phyloP scores from a whole-genome alignment of 2,329 filamentous ascomycete genomes.

The Ramularia endophylla region DNA sequence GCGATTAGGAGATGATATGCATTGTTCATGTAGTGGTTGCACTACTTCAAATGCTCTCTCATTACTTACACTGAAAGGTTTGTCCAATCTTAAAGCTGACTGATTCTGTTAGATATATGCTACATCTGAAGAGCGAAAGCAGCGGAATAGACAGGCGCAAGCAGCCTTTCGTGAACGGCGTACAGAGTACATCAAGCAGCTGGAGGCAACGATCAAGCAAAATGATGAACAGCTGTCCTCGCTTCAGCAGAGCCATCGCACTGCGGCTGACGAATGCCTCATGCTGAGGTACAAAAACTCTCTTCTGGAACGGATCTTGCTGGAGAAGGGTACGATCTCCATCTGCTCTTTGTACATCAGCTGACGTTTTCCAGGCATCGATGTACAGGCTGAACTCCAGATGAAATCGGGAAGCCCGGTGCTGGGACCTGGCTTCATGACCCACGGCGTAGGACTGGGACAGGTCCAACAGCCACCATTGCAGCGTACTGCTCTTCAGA shows the following conservation, averaged over 20 bases:
- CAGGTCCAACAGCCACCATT: conserved; percentile 54
- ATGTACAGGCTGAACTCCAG: conserved; percentile 92
- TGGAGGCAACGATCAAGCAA: conserved; percentile 94
- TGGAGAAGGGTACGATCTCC: conserved; percentile 73
- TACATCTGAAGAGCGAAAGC: conserved; percentile 96
- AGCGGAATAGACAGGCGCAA: conserved; percentile 94
- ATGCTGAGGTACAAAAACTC: conserved; percentile 99
- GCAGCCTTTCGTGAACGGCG: conserved; percentile 94
- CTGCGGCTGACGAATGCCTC: conserved; percentile 89
- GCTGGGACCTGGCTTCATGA: conserved; percentile 56
- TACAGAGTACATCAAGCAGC: conserved; percentile 98
- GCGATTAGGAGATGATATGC: not conserved
- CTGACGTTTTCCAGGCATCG: conserved; percentile 61
- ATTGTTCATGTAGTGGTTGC: not conserved
- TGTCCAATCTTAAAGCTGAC: conserved; percentile 19
- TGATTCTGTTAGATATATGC: conserved; percentile 75
- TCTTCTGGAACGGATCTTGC: conserved; percentile 83
- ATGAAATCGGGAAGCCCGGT: conserved; percentile 87
- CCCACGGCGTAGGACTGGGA: conserved; percentile 56
- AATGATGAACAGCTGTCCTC: conserved; percentile 93
- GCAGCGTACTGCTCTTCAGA: conserved; percentile 73
- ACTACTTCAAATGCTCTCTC: not conserved
- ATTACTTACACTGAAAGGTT: not conserved
- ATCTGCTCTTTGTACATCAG: conserved; percentile 1
- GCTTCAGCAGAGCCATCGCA: conserved; percentile 88